These are phyloP conservation scores for Paraconiothyrium sp. DNA, from an alignment of 2,329 filamentous ascomycete species.

Conservation along the genomic window DNA sequence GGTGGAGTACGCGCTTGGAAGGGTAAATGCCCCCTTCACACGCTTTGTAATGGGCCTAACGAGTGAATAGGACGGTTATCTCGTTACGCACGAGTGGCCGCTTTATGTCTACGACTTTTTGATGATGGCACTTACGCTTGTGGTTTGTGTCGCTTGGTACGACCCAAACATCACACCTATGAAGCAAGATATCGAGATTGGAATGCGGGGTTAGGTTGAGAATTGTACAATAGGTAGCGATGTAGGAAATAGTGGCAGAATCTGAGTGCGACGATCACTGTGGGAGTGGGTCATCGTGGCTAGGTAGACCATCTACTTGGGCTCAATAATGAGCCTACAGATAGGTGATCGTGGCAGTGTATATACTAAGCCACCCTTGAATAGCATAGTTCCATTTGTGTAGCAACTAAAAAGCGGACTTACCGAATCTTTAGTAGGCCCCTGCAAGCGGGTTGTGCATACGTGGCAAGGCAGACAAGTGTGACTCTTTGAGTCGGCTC, in stretches of 20 bases:
- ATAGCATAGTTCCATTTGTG: neutral
- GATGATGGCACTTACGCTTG: constrained; percentile 23
- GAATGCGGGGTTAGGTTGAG: constrained; percentile 5
- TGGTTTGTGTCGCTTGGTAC: constrained; percentile 25
- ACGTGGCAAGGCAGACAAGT: neutral
- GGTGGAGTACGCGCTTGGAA: constrained; percentile 52
- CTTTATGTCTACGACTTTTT: constrained; percentile 30
- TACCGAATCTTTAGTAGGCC: neutral
- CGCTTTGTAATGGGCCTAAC: neutral
- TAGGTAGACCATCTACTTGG: constrained; percentile 4
- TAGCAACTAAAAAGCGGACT: neutral
- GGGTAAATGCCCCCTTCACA: constrained; percentile 15
- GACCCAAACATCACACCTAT: constrained; percentile 27
- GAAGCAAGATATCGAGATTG: constrained; percentile 14
- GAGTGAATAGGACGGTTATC: constrained; percentile 24
- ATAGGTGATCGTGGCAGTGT: neutral
- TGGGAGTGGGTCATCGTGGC: neutral
- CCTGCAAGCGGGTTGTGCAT: neutral
- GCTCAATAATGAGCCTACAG: neutral
- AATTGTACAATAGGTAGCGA: neutral
- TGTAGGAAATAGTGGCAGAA: neutral
- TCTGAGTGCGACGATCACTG: neutral
- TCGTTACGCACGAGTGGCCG: constrained; percentile 25
- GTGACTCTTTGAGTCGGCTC: neutral
- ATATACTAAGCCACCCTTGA: neutral